phyloP scores from a whole-genome alignment of 176 grass and related monocot species.

The Avena eriantha region DNA sequence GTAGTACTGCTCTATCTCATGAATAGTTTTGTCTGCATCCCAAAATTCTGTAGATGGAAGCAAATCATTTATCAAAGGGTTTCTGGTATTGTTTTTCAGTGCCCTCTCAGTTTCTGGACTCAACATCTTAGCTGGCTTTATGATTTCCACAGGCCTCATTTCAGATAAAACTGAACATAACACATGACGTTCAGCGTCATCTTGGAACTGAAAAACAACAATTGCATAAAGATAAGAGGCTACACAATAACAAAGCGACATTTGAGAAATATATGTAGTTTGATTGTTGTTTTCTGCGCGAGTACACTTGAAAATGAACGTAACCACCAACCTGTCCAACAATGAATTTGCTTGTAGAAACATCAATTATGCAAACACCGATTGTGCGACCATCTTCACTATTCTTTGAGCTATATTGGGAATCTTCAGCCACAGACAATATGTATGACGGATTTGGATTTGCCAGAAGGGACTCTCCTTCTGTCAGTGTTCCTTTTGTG shows the following conservation, averaged over 20 bases:
- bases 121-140: slow-evolving; percentile 76
- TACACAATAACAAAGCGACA: slow-evolving; percentile 12
- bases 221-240: slow-evolving; percentile 34
- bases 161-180: slow-evolving; percentile 88
- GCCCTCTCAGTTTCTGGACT: slow-evolving; percentile 83
- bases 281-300: slow-evolving; percentile 12
- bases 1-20: slow-evolving; percentile 77
- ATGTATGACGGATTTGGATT: slow-evolving; percentile 91
- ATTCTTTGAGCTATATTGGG: slow-evolving; percentile 47
- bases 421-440: slow-evolving; percentile 81
- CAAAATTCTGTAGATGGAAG: slow-evolving; percentile 80
- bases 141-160: slow-evolving; percentile 91
- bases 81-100: slow-evolving; percentile 81
- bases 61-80: slow-evolving; percentile 81
- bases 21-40: slow-evolving; percentile 75
- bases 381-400: slow-evolving; percentile 54
- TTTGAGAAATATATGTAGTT: slow-evolving; percentile 13
- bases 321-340: slow-evolving; percentile 76
- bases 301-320: slow-evolving; percentile 38
- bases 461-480: slow-evolving; percentile 74
- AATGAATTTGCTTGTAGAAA: slow-evolving; percentile 97
- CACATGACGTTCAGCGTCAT: slow-evolving; percentile 75
- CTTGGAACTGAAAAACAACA: slow-evolving; percentile 77
- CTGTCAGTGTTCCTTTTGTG: slow-evolving; percentile 90
- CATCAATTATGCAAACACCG: slow-evolving; percentile 92